These are phyloP conservation scores for Colletotrichum neosansevieriae DNA, from an alignment of 2,329 filamentous ascomycete species.

Conservation along the genomic window DNA sequence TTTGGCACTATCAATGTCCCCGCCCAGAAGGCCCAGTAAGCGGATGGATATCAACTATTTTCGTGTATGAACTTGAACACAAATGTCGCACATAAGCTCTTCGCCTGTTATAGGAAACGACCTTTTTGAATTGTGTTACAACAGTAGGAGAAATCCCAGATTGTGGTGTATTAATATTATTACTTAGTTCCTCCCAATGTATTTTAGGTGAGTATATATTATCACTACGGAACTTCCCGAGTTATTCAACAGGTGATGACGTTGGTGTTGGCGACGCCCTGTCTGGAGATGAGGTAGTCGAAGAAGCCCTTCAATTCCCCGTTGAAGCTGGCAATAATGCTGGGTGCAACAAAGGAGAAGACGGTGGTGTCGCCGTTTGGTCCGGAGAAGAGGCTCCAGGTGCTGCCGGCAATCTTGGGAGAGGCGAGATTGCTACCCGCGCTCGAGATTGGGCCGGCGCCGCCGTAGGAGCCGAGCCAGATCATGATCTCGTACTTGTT, in stretches of 20 bases:
- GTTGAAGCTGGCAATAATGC: conserved; percentile 60
- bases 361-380: conserved; percentile 68
- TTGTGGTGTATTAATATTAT: too few species aligned
- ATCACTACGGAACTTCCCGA: too few species aligned
- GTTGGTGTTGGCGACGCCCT: conserved; percentile 61
- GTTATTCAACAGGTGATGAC: too few species aligned
- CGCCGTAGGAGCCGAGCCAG: conserved; percentile 43
- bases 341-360: conserved; percentile 61
- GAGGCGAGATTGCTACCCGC: conserved; percentile 66
- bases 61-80: neutral
- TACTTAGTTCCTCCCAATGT: too few species aligned
- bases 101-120: too few species aligned
- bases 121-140: too few species aligned
- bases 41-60: neutral
- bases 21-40: conserved; percentile 17
- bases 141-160: too few species aligned
- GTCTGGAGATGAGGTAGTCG: conserved; percentile 60
- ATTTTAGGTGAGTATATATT: too few species aligned
- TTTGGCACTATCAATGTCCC: conserved; percentile 10
- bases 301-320: conserved; percentile 69
- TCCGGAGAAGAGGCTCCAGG: conserved; percentile 68
- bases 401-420: conserved; percentile 62
- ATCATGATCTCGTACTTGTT: conserved; percentile 57
- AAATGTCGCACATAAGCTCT: too few species aligned
- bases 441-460: conserved; percentile 49